Conservation (phyloP, 805 yeast species). For the Jamesozyma hellenica region DNA sequence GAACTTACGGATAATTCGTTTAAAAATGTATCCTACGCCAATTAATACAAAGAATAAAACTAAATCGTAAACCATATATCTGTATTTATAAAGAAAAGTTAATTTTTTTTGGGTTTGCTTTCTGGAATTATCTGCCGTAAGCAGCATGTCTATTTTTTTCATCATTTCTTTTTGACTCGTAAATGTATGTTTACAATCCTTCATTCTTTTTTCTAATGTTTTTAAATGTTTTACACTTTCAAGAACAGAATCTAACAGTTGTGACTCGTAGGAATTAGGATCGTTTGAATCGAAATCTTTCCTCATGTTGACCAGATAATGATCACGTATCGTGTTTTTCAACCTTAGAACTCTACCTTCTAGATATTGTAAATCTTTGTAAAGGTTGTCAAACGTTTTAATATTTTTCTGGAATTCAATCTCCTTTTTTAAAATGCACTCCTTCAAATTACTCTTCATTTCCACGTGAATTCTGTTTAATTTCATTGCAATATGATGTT, state of each 20-base stretch:
- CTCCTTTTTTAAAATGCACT: constrained; percentile 22
- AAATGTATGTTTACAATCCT: constrained; percentile 13
- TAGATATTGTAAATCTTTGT: constrained; percentile 22
- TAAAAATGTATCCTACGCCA: too few species aligned
- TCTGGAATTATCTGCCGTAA: constrained; percentile 8
- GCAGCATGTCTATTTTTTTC: constrained; percentile 20
- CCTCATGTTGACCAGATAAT: constrained; percentile 23
- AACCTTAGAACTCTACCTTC: constrained; percentile 20
- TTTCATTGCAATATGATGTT: constrained; percentile 17
- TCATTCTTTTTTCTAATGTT: constrained; percentile 23
- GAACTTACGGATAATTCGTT: too few species aligned
- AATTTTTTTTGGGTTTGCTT: constrained; percentile 4
- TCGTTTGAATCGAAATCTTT: constrained; percentile 22
- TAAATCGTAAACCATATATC: constrained; percentile 6
- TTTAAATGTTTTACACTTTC: constrained; percentile 18
- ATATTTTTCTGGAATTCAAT: constrained; percentile 21
- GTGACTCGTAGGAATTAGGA: constrained; percentile 19
- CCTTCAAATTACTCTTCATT: constrained; percentile 15
- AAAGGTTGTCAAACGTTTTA: constrained; percentile 18
- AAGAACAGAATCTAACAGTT: constrained; percentile 8
- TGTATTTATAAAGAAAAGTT: constrained; percentile 3
- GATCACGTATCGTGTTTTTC: constrained; percentile 19
- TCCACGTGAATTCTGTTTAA: constrained; percentile 18
- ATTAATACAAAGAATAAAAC: constrained; percentile 1
- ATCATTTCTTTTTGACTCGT: constrained; percentile 19